These are phyloP conservation scores for Boletus coccyginus DNA, from an alignment of 768 basidiomycete genomes.

Conservation along the genomic window DNA sequence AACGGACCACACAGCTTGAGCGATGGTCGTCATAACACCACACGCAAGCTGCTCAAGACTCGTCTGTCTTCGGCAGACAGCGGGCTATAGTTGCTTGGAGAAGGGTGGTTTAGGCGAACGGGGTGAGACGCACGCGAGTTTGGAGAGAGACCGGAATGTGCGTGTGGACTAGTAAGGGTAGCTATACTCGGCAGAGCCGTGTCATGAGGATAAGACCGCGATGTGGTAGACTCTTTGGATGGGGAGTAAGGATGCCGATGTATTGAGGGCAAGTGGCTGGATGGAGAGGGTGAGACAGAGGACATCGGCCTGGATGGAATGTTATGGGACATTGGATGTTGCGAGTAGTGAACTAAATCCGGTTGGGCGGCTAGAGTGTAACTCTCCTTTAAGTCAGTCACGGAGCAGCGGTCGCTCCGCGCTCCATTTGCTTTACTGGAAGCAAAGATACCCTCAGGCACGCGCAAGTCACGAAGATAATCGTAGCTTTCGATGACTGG, in stretches of 20 bases:
- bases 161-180: constrained; percentile 8
- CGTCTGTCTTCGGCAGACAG: constrained; percentile 56
- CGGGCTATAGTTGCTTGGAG: constrained; percentile 35
- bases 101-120: constrained; percentile 23
- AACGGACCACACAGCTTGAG: neutral
- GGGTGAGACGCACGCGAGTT: constrained; percentile 4
- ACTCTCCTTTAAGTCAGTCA: constrained; percentile 17
- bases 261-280: constrained; percentile 10
- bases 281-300: constrained; percentile 15
- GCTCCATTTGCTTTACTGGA: constrained; percentile 56
- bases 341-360: constrained; percentile 8
- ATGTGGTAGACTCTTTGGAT: neutral
- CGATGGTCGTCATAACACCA: constrained; percentile 39
- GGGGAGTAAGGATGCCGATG: constrained; percentile 9
- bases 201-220: constrained; percentile 4
- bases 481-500: constrained; percentile 76
- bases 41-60: constrained; percentile 54
- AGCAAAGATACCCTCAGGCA: constrained; percentile 69
- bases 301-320: constrained; percentile 6
- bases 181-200: constrained; percentile 25
- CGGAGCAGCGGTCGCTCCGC: constrained; percentile 24
- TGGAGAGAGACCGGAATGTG: neutral
- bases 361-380: constrained; percentile 5
- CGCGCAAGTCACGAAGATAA: constrained; percentile 62
- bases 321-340: constrained; percentile 12